These are phyloP conservation scores for Brasenia schreberi DNA, from an alignment of 164 flowering plant genomes.

Conservation along the genomic window DNA sequence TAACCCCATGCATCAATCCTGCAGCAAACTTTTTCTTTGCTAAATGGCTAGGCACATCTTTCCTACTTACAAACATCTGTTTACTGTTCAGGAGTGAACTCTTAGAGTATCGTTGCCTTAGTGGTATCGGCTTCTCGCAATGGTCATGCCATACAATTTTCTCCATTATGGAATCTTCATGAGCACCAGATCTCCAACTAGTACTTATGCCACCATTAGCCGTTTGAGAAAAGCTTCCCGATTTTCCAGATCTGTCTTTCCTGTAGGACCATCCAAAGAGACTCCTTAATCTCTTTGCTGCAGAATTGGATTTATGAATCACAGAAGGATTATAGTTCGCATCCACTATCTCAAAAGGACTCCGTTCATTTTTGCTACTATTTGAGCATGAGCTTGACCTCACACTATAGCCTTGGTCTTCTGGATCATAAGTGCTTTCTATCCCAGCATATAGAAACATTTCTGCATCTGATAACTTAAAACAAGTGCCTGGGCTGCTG, in stretches of 20 bases:
- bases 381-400: constrained; percentile 30
- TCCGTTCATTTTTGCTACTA: constrained; percentile 23
- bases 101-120: constrained; percentile 57
- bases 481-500: constrained; percentile 80
- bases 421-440: constrained; percentile 27
- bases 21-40: constrained; percentile 72
- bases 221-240: constrained; percentile 8
- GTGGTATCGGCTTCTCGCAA: constrained; percentile 48
- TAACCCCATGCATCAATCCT: constrained; percentile 52
- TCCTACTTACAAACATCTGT: constrained; percentile 53
- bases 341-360: constrained; percentile 15
- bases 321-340: constrained; percentile 6
- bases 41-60: constrained; percentile 58
- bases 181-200: neutral
- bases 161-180: constrained; percentile 9
- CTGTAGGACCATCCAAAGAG: constrained; percentile 53
- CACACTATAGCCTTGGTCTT: constrained; percentile 19
- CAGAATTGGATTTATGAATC: constrained; percentile 24
- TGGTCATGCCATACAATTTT: constrained; percentile 4
- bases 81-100: constrained; percentile 49
- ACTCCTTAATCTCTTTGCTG: constrained; percentile 46
- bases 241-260: constrained; percentile 17
- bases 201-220: neutral
- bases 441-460: constrained; percentile 46
- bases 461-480: constrained; percentile 75